Conservation (phyloP, 2,329 filamentous ascomycete species). For the Fusarium sp. region DNA sequence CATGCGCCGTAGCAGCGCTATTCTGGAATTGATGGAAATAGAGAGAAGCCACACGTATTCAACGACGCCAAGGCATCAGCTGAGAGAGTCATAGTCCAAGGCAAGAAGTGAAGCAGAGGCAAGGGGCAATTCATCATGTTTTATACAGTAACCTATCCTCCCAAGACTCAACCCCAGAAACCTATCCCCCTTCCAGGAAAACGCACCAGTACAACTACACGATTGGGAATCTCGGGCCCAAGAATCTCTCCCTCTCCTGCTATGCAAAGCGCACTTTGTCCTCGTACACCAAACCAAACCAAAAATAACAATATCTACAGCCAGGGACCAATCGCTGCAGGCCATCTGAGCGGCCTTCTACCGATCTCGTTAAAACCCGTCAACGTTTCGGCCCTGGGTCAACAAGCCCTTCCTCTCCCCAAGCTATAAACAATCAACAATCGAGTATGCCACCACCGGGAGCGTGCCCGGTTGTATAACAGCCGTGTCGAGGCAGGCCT, state of each 20-base stretch:
- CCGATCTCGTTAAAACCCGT: conserved; percentile 4
- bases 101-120: background rate
- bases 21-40: conserved; percentile 1
- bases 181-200: conserved; percentile 1
- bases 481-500: conserved; percentile 14
- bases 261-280: conserved; percentile 41
- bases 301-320: conserved; percentile 41
- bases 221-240: conserved; percentile 33
- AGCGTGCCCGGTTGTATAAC: conserved; percentile 13
- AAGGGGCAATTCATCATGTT: conserved; percentile 30
- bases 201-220: conserved; percentile 41
- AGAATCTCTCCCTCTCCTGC: conserved; percentile 30
- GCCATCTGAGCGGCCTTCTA: conserved; percentile 7
- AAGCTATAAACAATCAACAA: conserved; percentile 17
- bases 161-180: conserved; percentile 7
- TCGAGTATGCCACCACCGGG: conserved; percentile 11
- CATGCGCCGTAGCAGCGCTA: background rate
- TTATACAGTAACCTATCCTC: conserved; percentile 28
- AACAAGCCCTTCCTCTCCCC: background rate
- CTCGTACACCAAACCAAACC: conserved; percentile 43
- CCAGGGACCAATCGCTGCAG: conserved; percentile 33
- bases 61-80: background rate
- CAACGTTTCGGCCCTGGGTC: conserved; percentile 5
- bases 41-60: background rate
- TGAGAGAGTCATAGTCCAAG: background rate